Percentiles rank a stretch among this genome's conserved stretches.
Conservation (phyloP, 2,329 filamentous ascomycete genomes). For the Hymenotorrendiella dingleyae region DNA sequence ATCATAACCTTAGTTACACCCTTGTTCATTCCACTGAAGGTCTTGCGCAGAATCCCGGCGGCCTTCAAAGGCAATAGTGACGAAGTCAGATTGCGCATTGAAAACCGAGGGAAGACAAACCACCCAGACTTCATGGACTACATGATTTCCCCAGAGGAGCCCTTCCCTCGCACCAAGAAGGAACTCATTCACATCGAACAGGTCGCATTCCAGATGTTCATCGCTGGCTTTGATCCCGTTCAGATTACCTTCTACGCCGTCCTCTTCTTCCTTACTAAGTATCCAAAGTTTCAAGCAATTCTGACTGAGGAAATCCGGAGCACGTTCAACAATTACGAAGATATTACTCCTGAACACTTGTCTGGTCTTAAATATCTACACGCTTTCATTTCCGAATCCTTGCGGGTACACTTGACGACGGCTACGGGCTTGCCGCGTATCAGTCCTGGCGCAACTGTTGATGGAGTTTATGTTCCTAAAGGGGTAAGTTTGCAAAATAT, state of each 20-base stretch:
- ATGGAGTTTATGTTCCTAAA: slow-evolving; percentile 10
- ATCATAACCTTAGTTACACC: background rate
- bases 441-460: slow-evolving; percentile 9
- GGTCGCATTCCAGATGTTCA: slow-evolving; percentile 4
- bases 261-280: slow-evolving; percentile 2
- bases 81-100: background rate
- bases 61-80: background rate
- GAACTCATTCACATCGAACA: slow-evolving; percentile 5
- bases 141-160: background rate
- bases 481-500: slow-evolving; percentile 7
- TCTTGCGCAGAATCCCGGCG: background rate
- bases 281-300: background rate
- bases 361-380: background rate
- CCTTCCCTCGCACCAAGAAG: background rate
- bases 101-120: background rate
- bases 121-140: slow-evolving; percentile 3
- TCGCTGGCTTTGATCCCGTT: slow-evolving; percentile 7
- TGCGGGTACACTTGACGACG: background rate
- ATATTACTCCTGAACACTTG: background rate
- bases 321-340: background rate
- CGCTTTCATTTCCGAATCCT: background rate
- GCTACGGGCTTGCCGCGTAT: slow-evolving; percentile 5
- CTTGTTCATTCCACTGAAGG: background rate
- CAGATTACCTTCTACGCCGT: slow-evolving; percentile 2
- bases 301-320: slow-evolving; percentile 1